Evolutionary conservation across 805 yeast genomes (phyloP), one percentile per base, ranked within the genome.

Genomic region (Scheffersomyces lignosus): DNA sequence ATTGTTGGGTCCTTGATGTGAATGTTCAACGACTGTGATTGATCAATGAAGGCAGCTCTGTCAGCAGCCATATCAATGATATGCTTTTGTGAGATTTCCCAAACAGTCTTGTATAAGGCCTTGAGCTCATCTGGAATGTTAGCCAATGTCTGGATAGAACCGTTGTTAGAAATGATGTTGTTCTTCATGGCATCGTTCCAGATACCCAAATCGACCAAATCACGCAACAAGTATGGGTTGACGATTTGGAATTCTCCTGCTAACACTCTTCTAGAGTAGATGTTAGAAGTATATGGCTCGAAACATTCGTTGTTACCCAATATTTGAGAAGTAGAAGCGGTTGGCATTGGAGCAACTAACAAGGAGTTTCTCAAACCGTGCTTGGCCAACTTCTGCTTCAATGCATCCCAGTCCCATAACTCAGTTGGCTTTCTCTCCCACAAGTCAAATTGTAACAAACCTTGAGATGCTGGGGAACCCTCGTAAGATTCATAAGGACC

Each of bases 1-100:
- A 88, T 86, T 2, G 98, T 89, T 42, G 97, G 97, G 43, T 81
- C 82, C 59, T 77, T 80, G 63, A 93, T 73, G 69, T 87, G 90
- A 47, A 93, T 80, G 62, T 91, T 93, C 74, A 93, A 71, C 31
- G 93, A 83, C 71, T 91, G 98, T 18, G 96, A 87, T 69, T 93
- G 99, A 62, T 85, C 93, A 59, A 85, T 81, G 64, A 73, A 86
- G 15, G 88, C 83, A 41, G 87, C 81, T 66, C 93, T 33, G 42
- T 60, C 56, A 25, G 40, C 43, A 43, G 56, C 38, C 60, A 60
- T 61, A 45, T 77, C 83, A 48, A 78, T 77, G 46, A 77, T 73
- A 38, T 70, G 70, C 58, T 75, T 75, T 55, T 77, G 83, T 27
- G 78, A 68, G 38, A 77, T 72, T 60, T 77, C 83, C 82, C 83